phyloP scores from a whole-genome alignment of 2,329 filamentous ascomycete species.

The Chaetomium sp. region DNA sequence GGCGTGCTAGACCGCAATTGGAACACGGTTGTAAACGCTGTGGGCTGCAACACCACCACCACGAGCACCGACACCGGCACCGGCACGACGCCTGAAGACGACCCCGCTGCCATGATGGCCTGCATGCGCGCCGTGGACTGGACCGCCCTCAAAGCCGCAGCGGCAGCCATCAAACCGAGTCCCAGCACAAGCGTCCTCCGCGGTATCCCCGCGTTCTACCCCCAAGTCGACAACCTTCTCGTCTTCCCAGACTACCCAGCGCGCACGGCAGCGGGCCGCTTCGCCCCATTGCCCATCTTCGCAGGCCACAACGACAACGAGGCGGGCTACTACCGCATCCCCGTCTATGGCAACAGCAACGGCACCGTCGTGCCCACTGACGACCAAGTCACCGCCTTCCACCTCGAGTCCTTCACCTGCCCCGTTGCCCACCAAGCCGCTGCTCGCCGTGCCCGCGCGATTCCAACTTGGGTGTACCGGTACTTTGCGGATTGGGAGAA shows the following conservation, averaged over 20 bases:
- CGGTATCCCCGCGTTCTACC: conserved; percentile 36
- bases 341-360: conserved; percentile 30
- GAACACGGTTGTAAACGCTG: conserved; percentile 33
- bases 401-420: conserved; percentile 41
- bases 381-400: conserved; percentile 33
- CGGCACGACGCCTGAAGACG: background rate
- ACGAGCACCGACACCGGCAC: background rate
- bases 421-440: conserved; percentile 35
- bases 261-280: conserved; percentile 30
- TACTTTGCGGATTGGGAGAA: conserved; percentile 46
- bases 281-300: conserved; percentile 37
- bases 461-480: conserved; percentile 40
- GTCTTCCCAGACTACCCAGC: conserved; percentile 37
- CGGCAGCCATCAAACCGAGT: conserved; percentile 29
- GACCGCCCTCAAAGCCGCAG: conserved; percentile 32
- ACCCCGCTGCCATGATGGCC: conserved; percentile 25
- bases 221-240: conserved; percentile 33
- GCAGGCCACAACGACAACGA: conserved; percentile 41
- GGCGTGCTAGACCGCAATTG: conserved; percentile 35
- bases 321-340: conserved; percentile 41
- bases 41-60: conserved; percentile 30
- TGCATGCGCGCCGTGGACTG: conserved; percentile 35
- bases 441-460: conserved; percentile 29
- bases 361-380: conserved; percentile 31
- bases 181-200: conserved; percentile 32